Evolutionary conservation across 2,329 filamentous ascomycete genomes (phyloP).

Genomic region (Xylaria arbuscula): DNA sequence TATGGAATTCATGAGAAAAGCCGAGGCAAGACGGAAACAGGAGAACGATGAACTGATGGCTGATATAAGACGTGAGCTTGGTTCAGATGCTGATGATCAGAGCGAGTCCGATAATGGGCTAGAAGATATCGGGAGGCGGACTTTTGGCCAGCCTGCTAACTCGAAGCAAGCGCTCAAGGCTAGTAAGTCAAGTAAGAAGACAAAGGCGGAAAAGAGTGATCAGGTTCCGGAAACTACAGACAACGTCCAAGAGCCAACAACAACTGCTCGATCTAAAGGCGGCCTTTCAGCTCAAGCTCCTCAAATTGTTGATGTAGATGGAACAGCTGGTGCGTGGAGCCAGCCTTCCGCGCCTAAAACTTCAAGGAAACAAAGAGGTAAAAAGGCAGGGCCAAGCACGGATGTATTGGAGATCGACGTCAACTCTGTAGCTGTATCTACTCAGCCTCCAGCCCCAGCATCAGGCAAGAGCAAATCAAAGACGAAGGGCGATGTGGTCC

Average conservation of each 20-base stretch:
- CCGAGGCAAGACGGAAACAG: constrained; percentile 80
- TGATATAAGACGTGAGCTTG: constrained; percentile 77
- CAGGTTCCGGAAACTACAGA: constrained; percentile 57
- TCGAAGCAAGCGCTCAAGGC: constrained; percentile 41
- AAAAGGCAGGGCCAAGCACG: constrained; percentile 40
- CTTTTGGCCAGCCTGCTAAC: constrained; percentile 67
- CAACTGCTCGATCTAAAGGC: constrained; percentile 37
- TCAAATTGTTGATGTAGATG: constrained; percentile 34
- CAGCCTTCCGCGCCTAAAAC: constrained; percentile 41
- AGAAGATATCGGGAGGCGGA: constrained; percentile 74
- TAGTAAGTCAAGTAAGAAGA: constrained; percentile 51
- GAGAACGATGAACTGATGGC: constrained; percentile 82
- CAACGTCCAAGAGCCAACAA: constrained; percentile 48
- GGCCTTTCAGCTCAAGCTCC: constrained; percentile 39
- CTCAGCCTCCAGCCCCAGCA: constrained; percentile 41
- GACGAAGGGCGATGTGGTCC: constrained; percentile 47
- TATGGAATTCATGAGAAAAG: constrained; percentile 95
- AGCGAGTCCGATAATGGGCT: constrained; percentile 63
- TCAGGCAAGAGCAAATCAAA: constrained; percentile 41
- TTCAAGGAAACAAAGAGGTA: constrained; percentile 45
- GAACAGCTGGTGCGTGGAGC: constrained; percentile 49
- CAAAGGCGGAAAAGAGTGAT: constrained; percentile 46
- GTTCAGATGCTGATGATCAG: constrained; percentile 66
- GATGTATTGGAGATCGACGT: constrained; percentile 48
- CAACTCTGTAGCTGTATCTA: constrained; percentile 44